These are phyloP conservation scores for Mucor sp. DNA, from an alignment of 371 early-diverging fungal genomes.

Conservation along the genomic window DNA sequence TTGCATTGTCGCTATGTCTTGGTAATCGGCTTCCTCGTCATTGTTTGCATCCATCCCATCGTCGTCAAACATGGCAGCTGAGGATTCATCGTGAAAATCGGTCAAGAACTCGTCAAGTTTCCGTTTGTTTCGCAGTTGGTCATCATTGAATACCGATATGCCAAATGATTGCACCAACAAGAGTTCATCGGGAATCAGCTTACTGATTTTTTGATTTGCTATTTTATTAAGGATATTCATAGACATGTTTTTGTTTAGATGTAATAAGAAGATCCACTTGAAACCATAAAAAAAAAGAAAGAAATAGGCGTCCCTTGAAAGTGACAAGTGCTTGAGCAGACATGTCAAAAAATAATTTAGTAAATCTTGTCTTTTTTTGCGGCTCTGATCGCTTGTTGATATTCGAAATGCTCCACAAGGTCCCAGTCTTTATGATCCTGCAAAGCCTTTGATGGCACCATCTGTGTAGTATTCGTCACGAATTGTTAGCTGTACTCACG, in stretches of 20 bases:
- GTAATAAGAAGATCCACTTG: too few relatives aligned
- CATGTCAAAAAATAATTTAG: not conserved
- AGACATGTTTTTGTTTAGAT: not conserved
- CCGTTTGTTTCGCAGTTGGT: not conserved
- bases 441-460: slow-evolving; percentile 13
- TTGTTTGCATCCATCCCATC: not conserved
- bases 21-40: not conserved
- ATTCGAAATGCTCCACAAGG: slow-evolving; percentile 21
- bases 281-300: not conserved
- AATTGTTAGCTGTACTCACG: not conserved
- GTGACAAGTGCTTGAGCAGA: not conserved
- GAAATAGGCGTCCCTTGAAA: not conserved
- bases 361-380: slow-evolving; percentile 2
- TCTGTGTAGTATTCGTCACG: not conserved
- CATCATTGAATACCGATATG: not conserved
- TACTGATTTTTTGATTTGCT: not conserved
- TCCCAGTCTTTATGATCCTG: slow-evolving; percentile 26
- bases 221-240: not conserved
- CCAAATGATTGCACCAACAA: not conserved
- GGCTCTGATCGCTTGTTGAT: not conserved
- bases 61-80: not conserved
- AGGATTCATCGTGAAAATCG: not conserved
- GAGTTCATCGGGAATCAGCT: not conserved
- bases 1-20: not conserved
- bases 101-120: not conserved